Percentiles rank a stretch among this genome's conserved stretches.
Conservation (phyloP, 2,329 filamentous ascomycete species). For the Fusarium dlaminii region DNA sequence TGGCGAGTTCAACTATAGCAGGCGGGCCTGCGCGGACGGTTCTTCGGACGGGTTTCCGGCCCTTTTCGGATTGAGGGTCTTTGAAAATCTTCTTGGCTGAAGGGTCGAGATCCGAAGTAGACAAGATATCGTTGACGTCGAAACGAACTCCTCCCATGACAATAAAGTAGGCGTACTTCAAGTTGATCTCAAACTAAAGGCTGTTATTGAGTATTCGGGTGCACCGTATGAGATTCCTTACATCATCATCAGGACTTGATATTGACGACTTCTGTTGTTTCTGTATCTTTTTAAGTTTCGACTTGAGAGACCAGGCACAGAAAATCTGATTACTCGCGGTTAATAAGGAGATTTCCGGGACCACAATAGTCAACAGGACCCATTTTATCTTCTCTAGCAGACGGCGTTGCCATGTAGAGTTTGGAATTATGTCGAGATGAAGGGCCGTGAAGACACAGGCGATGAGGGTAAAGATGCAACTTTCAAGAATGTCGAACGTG, state of each 20-base stretch:
- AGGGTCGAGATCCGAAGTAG: background rate
- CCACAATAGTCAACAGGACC: background rate
- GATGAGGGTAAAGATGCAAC: background rate
- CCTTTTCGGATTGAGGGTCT: background rate
- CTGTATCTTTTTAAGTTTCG: background rate
- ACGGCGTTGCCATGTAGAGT: background rate
- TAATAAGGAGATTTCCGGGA: background rate
- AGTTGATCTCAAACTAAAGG: background rate
- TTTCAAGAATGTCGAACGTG: background rate
- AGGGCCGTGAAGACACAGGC: conserved; percentile 1
- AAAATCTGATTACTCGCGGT: background rate
- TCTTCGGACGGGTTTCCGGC: background rate
- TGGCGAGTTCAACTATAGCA: background rate
- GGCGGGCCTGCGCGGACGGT: background rate
- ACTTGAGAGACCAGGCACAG: background rate
- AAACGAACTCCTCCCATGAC: background rate
- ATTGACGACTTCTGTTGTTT: background rate
- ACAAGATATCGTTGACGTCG: background rate
- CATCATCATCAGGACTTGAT: background rate
- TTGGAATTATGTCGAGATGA: background rate
- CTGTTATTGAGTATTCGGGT: fast-evolving
- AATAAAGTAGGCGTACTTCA: background rate
- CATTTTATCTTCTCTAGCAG: background rate
- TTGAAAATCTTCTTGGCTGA: background rate
- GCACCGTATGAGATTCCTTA: fast-evolving